A percentile compares a stretch with the other conserved stretches of the same genome.
phyloP scores from a whole-genome alignment of 805 yeast species.

The Isabelozyma gotoi region DNA sequence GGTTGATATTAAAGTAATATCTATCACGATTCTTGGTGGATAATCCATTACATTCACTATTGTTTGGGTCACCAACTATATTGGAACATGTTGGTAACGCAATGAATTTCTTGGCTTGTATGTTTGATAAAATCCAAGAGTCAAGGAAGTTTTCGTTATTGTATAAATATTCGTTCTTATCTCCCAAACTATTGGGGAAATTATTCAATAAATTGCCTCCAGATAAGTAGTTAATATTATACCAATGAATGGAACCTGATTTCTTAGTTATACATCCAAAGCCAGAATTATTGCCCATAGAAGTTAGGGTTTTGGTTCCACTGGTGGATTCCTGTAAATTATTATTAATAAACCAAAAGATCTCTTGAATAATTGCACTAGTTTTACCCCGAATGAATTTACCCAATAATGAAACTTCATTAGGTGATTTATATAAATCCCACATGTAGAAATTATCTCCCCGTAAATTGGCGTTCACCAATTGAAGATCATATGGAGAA shows the following conservation, averaged over 20 bases:
- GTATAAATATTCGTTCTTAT: conserved; percentile 5
- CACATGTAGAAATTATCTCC: conserved; percentile 67
- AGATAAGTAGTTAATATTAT: conserved; percentile 42
- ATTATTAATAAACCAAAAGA: conserved; percentile 54
- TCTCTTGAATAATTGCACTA: conserved; percentile 48
- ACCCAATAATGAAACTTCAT: conserved; percentile 53
- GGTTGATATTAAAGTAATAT: conserved; percentile 16
- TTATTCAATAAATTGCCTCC: conserved; percentile 32
- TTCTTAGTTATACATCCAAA: conserved; percentile 53
- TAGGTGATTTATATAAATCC: conserved; percentile 56
- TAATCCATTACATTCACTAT: background rate
- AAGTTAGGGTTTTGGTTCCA: conserved; percentile 6
- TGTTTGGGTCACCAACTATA: conserved; percentile 2
- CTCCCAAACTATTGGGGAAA: conserved; percentile 23
- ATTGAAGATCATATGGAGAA: conserved; percentile 58
- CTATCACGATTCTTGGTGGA: conserved; percentile 8
- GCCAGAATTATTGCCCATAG: conserved; percentile 31
- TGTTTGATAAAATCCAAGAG: conserved; percentile 49
- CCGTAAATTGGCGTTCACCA: conserved; percentile 52
- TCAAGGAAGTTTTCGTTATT: conserved; percentile 21
- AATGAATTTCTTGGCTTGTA: conserved; percentile 25
- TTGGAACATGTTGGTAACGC: conserved; percentile 19
- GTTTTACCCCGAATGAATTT: conserved; percentile 64
- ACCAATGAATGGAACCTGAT: conserved; percentile 66
- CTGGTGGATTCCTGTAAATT: conserved; percentile 16